A percentile compares a stretch with the other conserved stretches of the same genome.
phyloP scores from a whole-genome alignment of 495 filamentous ascomycete species.

The Saxophila tyrrhenica region DNA sequence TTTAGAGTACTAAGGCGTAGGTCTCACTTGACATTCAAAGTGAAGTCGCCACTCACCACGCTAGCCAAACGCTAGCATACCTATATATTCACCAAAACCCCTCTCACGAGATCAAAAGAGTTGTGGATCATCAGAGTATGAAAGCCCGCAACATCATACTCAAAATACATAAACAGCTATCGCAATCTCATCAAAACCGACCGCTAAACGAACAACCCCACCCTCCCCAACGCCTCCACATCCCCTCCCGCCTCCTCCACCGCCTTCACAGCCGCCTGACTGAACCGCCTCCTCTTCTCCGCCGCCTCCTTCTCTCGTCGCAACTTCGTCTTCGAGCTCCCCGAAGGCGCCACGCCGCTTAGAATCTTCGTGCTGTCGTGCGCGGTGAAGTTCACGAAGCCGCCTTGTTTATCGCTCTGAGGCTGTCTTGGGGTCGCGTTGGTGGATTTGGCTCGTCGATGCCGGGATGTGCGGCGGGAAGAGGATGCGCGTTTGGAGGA shows the following conservation, averaged over 20 bases:
- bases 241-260: slow-evolving; percentile 75
- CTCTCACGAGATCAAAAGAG: no score
- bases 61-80: no score
- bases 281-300: slow-evolving; percentile 65
- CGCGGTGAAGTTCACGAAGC: slow-evolving; percentile 90
- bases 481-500: slow-evolving; percentile 1
- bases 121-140: no score
- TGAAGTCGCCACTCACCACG: no score
- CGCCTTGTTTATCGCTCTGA: slow-evolving; percentile 32
- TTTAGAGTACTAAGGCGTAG: no score
- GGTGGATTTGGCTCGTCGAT: slow-evolving; percentile 11
- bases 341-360: slow-evolving; percentile 81
- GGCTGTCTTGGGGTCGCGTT: slow-evolving; percentile 7
- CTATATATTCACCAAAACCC: no score
- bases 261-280: slow-evolving; percentile 59
- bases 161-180: no score
- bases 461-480: background rate
- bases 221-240: slow-evolving; percentile 38
- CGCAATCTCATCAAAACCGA: no score
- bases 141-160: no score
- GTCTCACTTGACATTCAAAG: no score
- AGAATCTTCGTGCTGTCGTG: slow-evolving; percentile 69
- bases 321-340: slow-evolving; percentile 87
- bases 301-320: slow-evolving; percentile 73
- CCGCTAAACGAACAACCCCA: slow-evolving; percentile 22